Evolutionary conservation across 352 stramenopile species (phyloP).

Genomic region (Thalassiosira sp.): DNA sequence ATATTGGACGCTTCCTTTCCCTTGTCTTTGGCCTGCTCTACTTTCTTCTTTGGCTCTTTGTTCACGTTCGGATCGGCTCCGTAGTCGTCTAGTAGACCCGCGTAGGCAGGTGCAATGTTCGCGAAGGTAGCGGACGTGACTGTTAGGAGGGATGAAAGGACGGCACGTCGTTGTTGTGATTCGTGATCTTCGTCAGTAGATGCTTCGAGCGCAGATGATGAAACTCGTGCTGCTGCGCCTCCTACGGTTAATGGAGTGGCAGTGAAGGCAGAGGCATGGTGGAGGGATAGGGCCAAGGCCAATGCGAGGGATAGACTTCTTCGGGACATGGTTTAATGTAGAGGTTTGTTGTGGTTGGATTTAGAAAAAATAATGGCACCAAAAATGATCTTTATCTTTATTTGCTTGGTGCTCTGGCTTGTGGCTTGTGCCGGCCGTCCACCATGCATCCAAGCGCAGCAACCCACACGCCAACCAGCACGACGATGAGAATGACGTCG

Average conservation of each 20-base stretch:
- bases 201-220: slow-evolving; percentile 11
- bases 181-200: background rate
- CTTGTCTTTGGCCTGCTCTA: slow-evolving; percentile 31
- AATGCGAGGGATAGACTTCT: slow-evolving; percentile 2
- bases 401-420: too few relatives aligned
- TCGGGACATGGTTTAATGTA: too few relatives aligned
- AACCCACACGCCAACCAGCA: too few relatives aligned
- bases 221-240: background rate
- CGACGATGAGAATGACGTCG: too few relatives aligned
- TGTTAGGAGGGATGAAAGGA: slow-evolving; percentile 37
- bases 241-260: background rate
- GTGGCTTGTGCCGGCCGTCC: too few relatives aligned
- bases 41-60: slow-evolving; percentile 31
- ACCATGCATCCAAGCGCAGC: too few relatives aligned
- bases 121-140: background rate
- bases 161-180: slow-evolving; percentile 24
- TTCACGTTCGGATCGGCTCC: slow-evolving; percentile 69
- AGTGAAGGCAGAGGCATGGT: slow-evolving; percentile 9
- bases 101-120: slow-evolving; percentile 5
- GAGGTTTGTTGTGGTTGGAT: too few relatives aligned
- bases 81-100: slow-evolving; percentile 72
- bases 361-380: too few relatives aligned
- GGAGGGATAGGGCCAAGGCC: slow-evolving; percentile 5
- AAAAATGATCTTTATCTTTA: too few relatives aligned
- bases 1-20: slow-evolving; percentile 60